Base-by-base conservation (phyloP, 2,329 filamentous ascomycete species). In the Thyridium curvatum region DNA sequence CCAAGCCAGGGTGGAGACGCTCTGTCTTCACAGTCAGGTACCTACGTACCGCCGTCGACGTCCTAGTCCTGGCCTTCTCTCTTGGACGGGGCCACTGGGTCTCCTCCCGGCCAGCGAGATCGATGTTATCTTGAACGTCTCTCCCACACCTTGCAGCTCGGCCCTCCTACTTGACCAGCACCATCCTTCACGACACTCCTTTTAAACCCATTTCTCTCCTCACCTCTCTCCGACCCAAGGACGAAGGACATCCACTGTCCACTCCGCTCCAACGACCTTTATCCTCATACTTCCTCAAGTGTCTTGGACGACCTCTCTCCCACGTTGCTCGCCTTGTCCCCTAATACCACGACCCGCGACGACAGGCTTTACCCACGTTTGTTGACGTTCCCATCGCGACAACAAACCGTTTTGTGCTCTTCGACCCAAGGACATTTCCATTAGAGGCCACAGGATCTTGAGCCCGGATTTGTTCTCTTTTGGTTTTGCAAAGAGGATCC, bases 161-260 rank as follows among this genome's bases (percentile, higher is more conserved):
- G 41, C 30, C 17, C 33, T 29, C 18, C 38, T 34, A 21, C 33
- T 29, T 17, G 38, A 35, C 38, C 39, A 45, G 28, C 15, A 32
- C 31, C 37, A 41, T 34, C 50, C 55, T 45, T 60, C 55, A 54
- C 54, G 56, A 64, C 61, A 54, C 48, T 64, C 61, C 59, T 64
- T 64, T 36, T 37, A 38, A 44, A 39, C 40, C 38, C 37, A 41
- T 45, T 46, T 49, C 43, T 44, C 44, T 37, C 37, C 40, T 51
- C 41, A 43, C 41, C 41, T 44, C 48, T 50, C 48, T 47, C 46
- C 42, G 17, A 29, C 34, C 35, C 26, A 34, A 26, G 16, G 8
- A 28, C n/a, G 9, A 5, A 17, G 34, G 40, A 38, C 31, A 26
- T 15, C 15, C 34, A 34, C 21, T 38, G 35, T 21, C 34, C 35